Evolutionary conservation across 1,284 basidiomycete genomes (phyloP).

Genomic region (Ganoderma resinaceum): DNA sequence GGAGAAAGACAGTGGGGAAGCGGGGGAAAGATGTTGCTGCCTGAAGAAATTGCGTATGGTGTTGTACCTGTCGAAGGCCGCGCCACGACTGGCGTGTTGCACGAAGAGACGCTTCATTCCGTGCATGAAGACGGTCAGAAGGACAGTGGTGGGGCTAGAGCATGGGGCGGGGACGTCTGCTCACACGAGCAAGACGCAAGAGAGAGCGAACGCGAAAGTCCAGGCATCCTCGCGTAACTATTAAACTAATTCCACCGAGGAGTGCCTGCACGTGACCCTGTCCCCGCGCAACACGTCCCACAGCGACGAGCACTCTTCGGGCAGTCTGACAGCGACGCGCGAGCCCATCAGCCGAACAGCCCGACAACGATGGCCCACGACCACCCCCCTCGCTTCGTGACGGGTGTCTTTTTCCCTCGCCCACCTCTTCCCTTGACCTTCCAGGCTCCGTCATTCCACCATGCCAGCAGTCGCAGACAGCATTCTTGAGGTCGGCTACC

Average conservation of each 20-base stretch:
- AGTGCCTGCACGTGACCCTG: conserved; percentile 20
- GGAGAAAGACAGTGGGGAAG: conserved; percentile 4
- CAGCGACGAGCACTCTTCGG: conserved; percentile 8
- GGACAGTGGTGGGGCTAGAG: neutral
- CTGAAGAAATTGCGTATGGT: conserved; percentile 59
- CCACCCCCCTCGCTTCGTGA: neutral
- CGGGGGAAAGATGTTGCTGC: conserved; percentile 38
- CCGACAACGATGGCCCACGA: conserved; percentile 7
- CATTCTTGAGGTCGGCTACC: conserved; percentile 34
- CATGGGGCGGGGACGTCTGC: conserved; percentile 4
- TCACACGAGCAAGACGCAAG: conserved; percentile 22
- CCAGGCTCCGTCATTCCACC: conserved; percentile 6
- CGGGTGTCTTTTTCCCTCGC: neutral
- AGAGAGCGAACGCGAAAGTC: neutral
- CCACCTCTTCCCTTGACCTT: neutral
- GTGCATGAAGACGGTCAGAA: conserved; percentile 11
- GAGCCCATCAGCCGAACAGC: conserved; percentile 11
- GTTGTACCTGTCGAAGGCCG: conserved; percentile 55
- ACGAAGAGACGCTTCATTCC: conserved; percentile 30
- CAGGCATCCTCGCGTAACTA: conserved; percentile 6
- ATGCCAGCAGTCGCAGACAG: conserved; percentile 23
- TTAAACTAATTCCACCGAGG: conserved; percentile 15
- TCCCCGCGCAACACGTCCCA: conserved; percentile 22
- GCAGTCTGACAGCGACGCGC: conserved; percentile 14
- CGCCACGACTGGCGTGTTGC: conserved; percentile 43